A percentile compares a stretch with the other conserved stretches of the same genome.
Conservation (phyloP, 1,284 basidiomycete genomes). For the Cutaneotrichosporon arboriforme region DNA sequence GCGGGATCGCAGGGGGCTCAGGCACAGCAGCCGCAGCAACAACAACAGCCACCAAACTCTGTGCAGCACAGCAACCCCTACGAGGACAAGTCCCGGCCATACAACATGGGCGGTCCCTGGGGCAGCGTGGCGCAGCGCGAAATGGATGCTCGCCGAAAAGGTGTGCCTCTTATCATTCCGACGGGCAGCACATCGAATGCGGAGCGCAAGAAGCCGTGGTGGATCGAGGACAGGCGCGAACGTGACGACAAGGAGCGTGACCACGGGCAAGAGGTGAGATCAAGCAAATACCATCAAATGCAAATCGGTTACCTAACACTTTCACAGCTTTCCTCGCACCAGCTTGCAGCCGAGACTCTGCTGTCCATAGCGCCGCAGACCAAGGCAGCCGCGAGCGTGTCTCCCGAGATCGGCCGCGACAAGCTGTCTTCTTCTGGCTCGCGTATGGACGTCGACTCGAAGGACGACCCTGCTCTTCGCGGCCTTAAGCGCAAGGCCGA, state of each 20-base stretch:
- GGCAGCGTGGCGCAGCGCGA: conserved; percentile 9
- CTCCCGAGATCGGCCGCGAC: conserved; percentile 27
- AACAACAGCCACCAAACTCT: neutral
- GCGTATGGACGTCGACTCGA: conserved; percentile 26
- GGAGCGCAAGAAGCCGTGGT: conserved; percentile 41
- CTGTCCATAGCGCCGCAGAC: conserved; percentile 44
- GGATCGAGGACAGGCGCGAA: conserved; percentile 30
- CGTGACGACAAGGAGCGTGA: conserved; percentile 17
- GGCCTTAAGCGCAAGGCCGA: conserved; percentile 42
- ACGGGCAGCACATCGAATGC: conserved; percentile 4
- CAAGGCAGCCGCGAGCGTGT: conserved; percentile 16
- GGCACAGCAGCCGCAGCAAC: neutral
- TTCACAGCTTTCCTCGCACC: conserved; percentile 40
- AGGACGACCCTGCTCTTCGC: conserved; percentile 26
- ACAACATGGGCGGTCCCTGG: conserved; percentile 15
- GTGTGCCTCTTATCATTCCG: conserved; percentile 18
- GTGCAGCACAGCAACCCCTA: conserved; percentile 7
- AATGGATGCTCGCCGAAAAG: conserved; percentile 20
- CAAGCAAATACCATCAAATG: too few species aligned
- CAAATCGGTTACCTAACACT: neutral
- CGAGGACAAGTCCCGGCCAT: conserved; percentile 16
- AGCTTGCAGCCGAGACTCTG: conserved; percentile 47
- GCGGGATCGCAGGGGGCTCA: conserved; percentile 16
- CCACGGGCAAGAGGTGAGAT: conserved; percentile 16
- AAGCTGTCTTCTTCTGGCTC: conserved; percentile 18